Conservation (phyloP, 441 rosid species). For the Pelargonium fulgidum region DNA sequence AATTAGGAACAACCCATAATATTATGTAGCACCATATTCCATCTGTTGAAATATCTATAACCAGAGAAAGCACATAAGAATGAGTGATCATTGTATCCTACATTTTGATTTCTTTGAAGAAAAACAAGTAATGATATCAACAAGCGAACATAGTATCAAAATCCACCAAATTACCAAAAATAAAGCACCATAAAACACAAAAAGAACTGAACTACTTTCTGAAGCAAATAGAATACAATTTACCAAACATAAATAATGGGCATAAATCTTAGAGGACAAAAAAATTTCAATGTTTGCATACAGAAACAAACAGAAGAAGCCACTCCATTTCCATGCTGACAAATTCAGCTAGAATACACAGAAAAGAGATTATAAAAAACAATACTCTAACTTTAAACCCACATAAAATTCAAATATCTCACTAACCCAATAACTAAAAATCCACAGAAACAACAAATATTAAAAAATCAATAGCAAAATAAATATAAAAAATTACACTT, state of each 20-base stretch:
- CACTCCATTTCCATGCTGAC: neutral
- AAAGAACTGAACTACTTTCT: no score
- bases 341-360: neutral
- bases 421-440: neutral
- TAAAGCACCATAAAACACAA: no score
- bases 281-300: neutral
- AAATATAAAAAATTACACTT: no score
- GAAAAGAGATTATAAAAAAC: neutral
- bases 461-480: neutral
- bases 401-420: neutral
- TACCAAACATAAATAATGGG: neutral
- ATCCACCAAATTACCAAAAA: no score
- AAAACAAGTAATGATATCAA: no score
- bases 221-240: no score
- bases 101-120: no score
- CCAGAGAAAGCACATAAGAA: neutral
- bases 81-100: no score
- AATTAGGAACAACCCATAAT: conserved; percentile 60
- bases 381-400: neutral
- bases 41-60: conserved; percentile 76
- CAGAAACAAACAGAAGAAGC: neutral
- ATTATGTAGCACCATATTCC: conserved; percentile 81
- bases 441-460: neutral
- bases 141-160: no score
- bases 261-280: neutral